Evolutionary conservation across 495 filamentous ascomycete species (phyloP).

Genomic region (Penicillium parvum): DNA sequence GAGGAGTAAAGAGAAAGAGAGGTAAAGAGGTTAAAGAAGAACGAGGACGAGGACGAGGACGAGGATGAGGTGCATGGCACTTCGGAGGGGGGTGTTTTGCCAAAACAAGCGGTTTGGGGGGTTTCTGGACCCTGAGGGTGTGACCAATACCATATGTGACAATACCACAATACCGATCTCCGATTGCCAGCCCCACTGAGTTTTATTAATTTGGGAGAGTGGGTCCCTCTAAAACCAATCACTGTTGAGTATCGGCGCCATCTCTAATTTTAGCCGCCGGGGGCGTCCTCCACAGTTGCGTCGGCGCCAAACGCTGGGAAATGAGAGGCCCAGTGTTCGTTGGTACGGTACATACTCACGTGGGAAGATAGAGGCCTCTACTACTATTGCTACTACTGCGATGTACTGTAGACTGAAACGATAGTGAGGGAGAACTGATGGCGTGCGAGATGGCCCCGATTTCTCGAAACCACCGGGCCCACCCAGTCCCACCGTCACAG

Average conservation of each 20-base stretch:
- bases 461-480: constrained; percentile 4
- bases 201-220: too few relatives aligned
- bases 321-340: constrained; percentile 22
- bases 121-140: too few relatives aligned
- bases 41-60: too few relatives aligned
- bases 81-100: too few relatives aligned
- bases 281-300: constrained; percentile 26
- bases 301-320: constrained; percentile 37
- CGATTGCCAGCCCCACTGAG: constrained; percentile 20
- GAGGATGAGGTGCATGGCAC: too few relatives aligned
- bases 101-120: too few relatives aligned
- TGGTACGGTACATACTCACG: background rate
- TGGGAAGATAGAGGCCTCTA: too few relatives aligned
- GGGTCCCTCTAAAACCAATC: constrained; percentile 11
- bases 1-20: constrained; percentile 16
- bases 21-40: too few relatives aligned
- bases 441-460: constrained; percentile 6
- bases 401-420: too few relatives aligned
- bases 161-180: constrained; percentile 24
- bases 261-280: constrained; percentile 46
- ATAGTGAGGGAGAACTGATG: background rate
- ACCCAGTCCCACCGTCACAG: constrained; percentile 6
- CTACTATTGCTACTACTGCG: too few relatives aligned
- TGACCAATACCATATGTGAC: too few relatives aligned
- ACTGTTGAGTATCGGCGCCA: too few relatives aligned